Evolutionary conservation across 148 eudicot genomes (phyloP).

Genomic region (Spergularia bocconei): DNA sequence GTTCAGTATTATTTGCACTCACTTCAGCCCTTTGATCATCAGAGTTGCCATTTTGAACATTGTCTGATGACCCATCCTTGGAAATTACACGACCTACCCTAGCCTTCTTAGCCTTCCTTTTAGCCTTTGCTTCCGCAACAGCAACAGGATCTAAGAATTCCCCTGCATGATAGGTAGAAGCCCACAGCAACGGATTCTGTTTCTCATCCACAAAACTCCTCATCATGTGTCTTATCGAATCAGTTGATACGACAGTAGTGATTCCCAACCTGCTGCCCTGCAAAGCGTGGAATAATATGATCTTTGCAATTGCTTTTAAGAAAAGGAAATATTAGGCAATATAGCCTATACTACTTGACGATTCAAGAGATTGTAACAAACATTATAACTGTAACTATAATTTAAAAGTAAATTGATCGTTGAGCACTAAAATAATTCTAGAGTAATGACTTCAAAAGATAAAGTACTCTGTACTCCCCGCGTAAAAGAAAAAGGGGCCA

Average conservation of each 20-base stretch:
- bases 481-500: too few relatives aligned
- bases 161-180: slow-evolving; percentile 97
- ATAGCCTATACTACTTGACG: too few relatives aligned
- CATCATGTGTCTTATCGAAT: slow-evolving; percentile 98
- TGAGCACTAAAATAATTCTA: background rate
- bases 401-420: background rate
- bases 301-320: background rate
- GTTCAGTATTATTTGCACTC: slow-evolving; percentile 34
- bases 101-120: slow-evolving; percentile 66
- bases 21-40: slow-evolving; percentile 39
- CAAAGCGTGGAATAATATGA: slow-evolving; percentile 9
- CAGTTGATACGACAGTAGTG: slow-evolving; percentile 93
- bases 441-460: background rate
- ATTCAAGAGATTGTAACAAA: background rate
- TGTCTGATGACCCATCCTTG: slow-evolving; percentile 42
- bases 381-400: background rate
- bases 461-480: too few relatives aligned
- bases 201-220: slow-evolving; percentile 94
- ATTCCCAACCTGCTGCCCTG: slow-evolving; percentile 95
- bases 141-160: slow-evolving; percentile 84
- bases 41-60: slow-evolving; percentile 37
- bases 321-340: background rate
- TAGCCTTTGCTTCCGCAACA: slow-evolving; percentile 88
- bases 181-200: slow-evolving; percentile 90
- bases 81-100: slow-evolving; percentile 33